Percentiles rank a stretch among this genome's conserved stretches.
phyloP scores from a whole-genome alignment of 441 rosid genomes.

The Erodium chrysanthum region DNA sequence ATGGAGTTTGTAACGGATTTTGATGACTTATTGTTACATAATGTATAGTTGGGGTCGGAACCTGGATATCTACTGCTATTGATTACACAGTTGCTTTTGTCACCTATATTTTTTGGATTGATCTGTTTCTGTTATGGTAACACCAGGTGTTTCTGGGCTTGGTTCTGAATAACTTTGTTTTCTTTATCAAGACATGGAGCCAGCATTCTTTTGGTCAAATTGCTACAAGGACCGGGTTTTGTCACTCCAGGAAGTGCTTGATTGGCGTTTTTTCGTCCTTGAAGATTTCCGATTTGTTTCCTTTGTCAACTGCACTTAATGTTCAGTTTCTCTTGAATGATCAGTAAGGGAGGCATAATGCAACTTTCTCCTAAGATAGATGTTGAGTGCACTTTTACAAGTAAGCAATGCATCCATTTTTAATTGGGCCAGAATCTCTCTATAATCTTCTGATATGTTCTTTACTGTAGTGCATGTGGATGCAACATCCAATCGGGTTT shows the following conservation, averaged over 20 bases:
- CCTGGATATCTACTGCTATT: not conserved
- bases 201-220: slow-evolving; percentile 47
- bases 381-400: slow-evolving; percentile 33
- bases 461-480: slow-evolving; percentile 30
- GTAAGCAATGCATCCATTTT: slow-evolving; percentile 9
- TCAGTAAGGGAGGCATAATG: slow-evolving; percentile 51
- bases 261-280: slow-evolving; percentile 67
- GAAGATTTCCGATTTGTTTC: slow-evolving; percentile 72
- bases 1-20: not conserved
- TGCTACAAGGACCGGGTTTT: slow-evolving; percentile 53
- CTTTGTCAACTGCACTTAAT: slow-evolving; percentile 90
- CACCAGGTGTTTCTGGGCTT: slow-evolving; percentile 48
- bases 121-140: slow-evolving; percentile 1
- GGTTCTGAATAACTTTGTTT: slow-evolving; percentile 32
- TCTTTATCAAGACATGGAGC: slow-evolving; percentile 58
- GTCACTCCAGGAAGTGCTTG: slow-evolving; percentile 78
- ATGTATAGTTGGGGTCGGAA: not conserved
- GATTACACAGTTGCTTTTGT: not conserved
- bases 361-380: slow-evolving; percentile 47
- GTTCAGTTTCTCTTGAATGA: slow-evolving; percentile 32
- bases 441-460: slow-evolving; percentile 12
- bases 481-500: slow-evolving; percentile 31
- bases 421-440: not conserved
- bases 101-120: not conserved
- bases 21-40: not conserved